Base-by-base conservation (phyloP, 2,329 filamentous ascomycete genomes). In the Colletotrichum sp. region DNA sequence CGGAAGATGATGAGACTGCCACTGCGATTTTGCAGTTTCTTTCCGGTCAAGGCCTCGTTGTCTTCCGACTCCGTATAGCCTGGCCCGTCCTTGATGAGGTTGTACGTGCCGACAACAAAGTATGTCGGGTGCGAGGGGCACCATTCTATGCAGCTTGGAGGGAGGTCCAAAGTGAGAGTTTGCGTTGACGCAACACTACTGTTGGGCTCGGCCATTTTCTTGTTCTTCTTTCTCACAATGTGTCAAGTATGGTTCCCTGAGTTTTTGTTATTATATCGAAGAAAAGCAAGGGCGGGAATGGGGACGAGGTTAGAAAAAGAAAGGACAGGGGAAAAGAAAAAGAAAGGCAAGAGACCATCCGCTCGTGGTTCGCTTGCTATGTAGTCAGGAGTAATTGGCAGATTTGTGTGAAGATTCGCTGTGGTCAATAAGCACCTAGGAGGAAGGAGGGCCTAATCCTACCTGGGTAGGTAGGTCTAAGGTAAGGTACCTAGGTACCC, bases 31-130 rank as follows among this genome's bases (percentile, higher is more conserved):
- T 96, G 94, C 2, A 87, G 79, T 78, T 87, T 86, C 57, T 83
- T 85, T 7, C 71, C 59, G 5, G 80, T 72, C 9, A 66, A 39
- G 6, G 57, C 21, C 9, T 39, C 36, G 16, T 62, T 32, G n/a
- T 55, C 44, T 13, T 60, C 74, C 10, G 21, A n/a, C 15, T 44
- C 57, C 16, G 32, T 13, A 6, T 18, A 15, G 8, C 52, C 28
- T 26, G 60, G 69, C 59, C 84, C 80, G 66, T 88, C 82, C 76
- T 89, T 89, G 77, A 95, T 88, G 32, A 98, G 89, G 77, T 94
- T 91, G 84, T 98, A 98, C 2, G 96, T 98, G 52, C 96, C 96
- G 64, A 98, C 90, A 1, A 98, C 88, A 79, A 98, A 93, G 81
- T 93, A 91, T 0, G 92, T 85, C 0, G 91, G 90, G 74, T 92